These are phyloP conservation scores for Aspergillus melleus DNA, from an alignment of 2,329 filamentous ascomycete genomes.

Conservation along the genomic window DNA sequence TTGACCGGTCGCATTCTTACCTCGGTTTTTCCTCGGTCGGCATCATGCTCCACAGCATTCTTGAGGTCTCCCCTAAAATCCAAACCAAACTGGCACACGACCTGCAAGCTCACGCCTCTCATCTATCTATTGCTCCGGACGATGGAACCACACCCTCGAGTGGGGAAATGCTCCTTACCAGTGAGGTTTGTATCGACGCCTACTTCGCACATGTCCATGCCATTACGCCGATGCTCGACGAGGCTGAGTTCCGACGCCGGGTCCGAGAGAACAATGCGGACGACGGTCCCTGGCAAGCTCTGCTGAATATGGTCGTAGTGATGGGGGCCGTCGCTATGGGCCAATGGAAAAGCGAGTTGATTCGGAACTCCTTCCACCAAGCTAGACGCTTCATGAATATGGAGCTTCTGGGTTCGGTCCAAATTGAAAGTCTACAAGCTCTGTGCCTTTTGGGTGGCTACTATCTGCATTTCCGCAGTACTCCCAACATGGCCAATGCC, in stretches of 20 bases:
- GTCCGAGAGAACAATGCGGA: neutral
- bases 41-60: slow-evolving; percentile 2
- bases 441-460: slow-evolving; percentile 17
- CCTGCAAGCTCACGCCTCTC: neutral
- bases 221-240: slow-evolving; percentile 9
- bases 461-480: slow-evolving; percentile 19
- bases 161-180: neutral
- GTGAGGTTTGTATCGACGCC: neutral
- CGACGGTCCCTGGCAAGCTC: slow-evolving; percentile 3
- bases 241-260: neutral
- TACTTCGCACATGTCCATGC: slow-evolving; percentile 9
- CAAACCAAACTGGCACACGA: neutral
- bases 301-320: slow-evolving; percentile 9
- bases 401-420: slow-evolving; percentile 15
- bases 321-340: slow-evolving; percentile 8
- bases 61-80: slow-evolving; percentile 1
- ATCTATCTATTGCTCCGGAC: neutral
- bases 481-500: slow-evolving; percentile 19
- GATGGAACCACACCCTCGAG: neutral
- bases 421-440: slow-evolving; percentile 18
- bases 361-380: slow-evolving; percentile 3
- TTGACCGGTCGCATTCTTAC: slow-evolving; percentile 10
- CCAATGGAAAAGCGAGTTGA: neutral
- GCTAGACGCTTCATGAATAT: slow-evolving; percentile 4
- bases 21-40: slow-evolving; percentile 9